These are phyloP conservation scores for Sherardia arvensis DNA, from an alignment of 257 asterid species.

Conservation along the genomic window DNA sequence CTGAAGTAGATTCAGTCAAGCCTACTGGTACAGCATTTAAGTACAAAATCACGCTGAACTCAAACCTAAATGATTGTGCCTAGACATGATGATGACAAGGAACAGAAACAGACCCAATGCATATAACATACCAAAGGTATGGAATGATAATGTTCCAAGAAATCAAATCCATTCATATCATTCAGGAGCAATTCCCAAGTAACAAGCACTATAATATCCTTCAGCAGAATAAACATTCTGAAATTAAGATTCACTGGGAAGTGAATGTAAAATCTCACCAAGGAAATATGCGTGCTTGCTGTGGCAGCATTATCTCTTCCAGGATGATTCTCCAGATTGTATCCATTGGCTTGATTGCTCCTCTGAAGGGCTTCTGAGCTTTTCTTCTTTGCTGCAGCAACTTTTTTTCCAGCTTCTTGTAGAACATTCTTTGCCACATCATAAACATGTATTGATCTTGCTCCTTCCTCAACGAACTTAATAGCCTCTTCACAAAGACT, in stretches of 20 bases:
- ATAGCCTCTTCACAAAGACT: conserved; percentile 70
- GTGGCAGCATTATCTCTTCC: conserved; percentile 33
- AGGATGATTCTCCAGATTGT: conserved; percentile 26
- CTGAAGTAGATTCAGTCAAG: background rate
- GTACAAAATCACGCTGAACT: background rate
- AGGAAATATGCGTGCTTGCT: conserved; percentile 36
- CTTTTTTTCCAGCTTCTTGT: conserved; percentile 58
- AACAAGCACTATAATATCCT: background rate
- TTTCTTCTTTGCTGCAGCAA: conserved; percentile 53
- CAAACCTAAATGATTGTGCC: background rate
- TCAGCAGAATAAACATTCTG: background rate
- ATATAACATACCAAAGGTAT: background rate
- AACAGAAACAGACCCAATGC: background rate
- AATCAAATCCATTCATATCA: background rate
- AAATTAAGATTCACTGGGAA: background rate
- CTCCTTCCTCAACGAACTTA: conserved; percentile 86
- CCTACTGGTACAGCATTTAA: background rate
- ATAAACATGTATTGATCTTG: conserved; percentile 64
- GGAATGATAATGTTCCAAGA: background rate
- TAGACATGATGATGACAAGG: too few species aligned
- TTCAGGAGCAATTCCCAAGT: background rate
- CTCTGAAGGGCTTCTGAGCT: conserved; percentile 22
- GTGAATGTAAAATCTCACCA: conserved; percentile 36
- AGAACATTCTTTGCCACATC: conserved; percentile 68
- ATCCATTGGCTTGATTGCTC: conserved; percentile 33